A percentile compares a stretch with the other conserved stretches of the same genome.
These are phyloP conservation scores for Calonectria honghensis DNA, from an alignment of 2,329 filamentous ascomycete genomes.

Conservation along the genomic window DNA sequence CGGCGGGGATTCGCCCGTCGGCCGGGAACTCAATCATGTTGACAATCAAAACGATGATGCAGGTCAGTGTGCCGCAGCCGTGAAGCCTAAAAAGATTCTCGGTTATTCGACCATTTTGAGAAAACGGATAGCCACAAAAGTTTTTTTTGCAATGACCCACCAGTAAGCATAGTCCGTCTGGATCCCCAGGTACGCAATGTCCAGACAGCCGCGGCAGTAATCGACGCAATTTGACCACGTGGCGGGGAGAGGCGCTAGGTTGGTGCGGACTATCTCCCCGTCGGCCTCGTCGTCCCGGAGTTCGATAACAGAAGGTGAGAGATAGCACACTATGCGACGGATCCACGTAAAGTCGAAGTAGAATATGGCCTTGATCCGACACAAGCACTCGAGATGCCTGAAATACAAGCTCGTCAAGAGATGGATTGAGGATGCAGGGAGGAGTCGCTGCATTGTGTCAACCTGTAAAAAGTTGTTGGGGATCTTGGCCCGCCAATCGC, in stretches of 20 bases:
- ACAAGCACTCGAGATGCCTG: constrained; percentile 45
- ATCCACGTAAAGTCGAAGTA: constrained; percentile 48
- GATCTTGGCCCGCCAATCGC: constrained; percentile 44
- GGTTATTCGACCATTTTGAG: not conserved
- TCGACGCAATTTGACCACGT: constrained; percentile 47
- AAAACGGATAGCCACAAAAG: not conserved
- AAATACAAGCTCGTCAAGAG: constrained; percentile 43
- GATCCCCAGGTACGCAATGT: constrained; percentile 22
- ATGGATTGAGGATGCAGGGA: constrained; percentile 15
- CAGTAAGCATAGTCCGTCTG: constrained; percentile 46
- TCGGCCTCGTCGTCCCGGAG: constrained; percentile 38
- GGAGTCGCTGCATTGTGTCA: constrained; percentile 18
- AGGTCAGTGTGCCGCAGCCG: constrained; percentile 43
- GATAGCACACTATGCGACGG: constrained; percentile 40
- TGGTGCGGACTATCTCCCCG: constrained; percentile 34
- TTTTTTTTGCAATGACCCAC: constrained; percentile 30
- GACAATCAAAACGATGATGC: constrained; percentile 44
- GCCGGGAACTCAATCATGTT: constrained; percentile 51
- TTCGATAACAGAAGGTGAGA: constrained; percentile 44
- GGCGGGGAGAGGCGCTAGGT: constrained; percentile 42
- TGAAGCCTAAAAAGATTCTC: constrained; percentile 41
- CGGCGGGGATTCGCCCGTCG: constrained; percentile 7
- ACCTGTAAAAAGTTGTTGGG: constrained; percentile 28
- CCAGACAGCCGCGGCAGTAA: constrained; percentile 40
- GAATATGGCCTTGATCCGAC: constrained; percentile 46